phyloP scores from a whole-genome alignment of 345 rosid genomes.

The Lepidium sativum region DNA sequence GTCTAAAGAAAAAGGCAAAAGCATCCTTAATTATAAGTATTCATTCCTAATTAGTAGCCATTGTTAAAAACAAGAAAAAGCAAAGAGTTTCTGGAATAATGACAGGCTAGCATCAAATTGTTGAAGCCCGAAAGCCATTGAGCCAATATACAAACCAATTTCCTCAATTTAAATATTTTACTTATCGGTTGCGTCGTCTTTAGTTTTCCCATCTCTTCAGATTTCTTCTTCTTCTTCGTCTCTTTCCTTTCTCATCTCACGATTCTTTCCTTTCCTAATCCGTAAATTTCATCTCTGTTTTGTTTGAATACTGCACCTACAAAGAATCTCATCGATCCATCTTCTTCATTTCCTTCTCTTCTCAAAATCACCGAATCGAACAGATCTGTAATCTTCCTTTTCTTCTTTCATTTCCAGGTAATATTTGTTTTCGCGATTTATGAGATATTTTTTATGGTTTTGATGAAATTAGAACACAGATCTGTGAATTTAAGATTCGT shows the following conservation, averaged over 20 bases:
- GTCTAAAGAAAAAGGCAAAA: too few relatives aligned
- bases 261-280: constrained; percentile 2
- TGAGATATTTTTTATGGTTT: background rate
- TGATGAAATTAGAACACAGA: background rate
- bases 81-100: background rate
- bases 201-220: background rate
- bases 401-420: background rate
- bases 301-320: background rate
- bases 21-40: too few relatives aligned
- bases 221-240: background rate
- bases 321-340: background rate
- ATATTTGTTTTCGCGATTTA: background rate
- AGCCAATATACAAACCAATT: background rate
- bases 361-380: background rate
- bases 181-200: background rate
- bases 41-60: too few relatives aligned
- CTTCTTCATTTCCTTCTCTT: background rate
- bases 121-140: background rate
- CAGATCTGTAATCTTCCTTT: background rate
- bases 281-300: background rate
- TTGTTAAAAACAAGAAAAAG: too few relatives aligned
- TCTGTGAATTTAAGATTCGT: background rate
- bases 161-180: background rate
- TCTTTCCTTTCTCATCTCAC: background rate
- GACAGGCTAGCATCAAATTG: background rate